Conservation (phyloP, 139 green algal species). For the Chlorella sp. region DNA sequence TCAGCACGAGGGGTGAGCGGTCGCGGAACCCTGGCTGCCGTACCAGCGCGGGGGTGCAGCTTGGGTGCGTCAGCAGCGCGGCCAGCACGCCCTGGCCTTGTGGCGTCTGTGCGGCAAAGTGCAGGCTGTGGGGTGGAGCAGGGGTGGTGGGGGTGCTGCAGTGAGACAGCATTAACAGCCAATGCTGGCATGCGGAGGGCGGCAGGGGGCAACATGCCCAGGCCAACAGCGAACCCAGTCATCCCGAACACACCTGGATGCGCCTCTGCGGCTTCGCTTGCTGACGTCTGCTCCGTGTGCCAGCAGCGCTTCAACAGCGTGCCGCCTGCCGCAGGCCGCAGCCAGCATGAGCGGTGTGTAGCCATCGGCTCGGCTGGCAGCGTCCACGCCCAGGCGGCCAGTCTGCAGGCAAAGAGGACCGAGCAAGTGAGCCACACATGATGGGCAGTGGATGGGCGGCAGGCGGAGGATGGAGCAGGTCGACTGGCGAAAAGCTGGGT, state of each 20-base stretch:
- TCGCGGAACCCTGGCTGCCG: neutral
- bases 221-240: no score
- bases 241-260: neutral
- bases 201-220: no score
- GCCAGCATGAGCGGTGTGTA: neutral
- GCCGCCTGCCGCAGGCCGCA: neutral
- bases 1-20: slow-evolving; percentile 18
- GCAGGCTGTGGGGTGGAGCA: neutral
- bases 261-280: neutral
- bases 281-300: neutral
- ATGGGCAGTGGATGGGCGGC: no score
- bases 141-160: no score
- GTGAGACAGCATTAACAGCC: no score
- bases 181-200: no score
- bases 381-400: neutral
- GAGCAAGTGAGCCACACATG: no score
- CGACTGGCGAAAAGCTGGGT: no score
- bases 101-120: neutral
- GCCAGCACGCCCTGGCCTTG: neutral
- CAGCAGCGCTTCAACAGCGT: neutral
- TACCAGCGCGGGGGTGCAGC: neutral
- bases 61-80: neutral
- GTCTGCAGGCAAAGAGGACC: neutral
- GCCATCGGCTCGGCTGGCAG: neutral
- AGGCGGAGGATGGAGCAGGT: no score